A percentile compares a stretch with the other conserved stretches of the same genome.
Evolutionary conservation across 768 basidiomycete genomes (phyloP).

Genomic region (Rhizopogon sp.): DNA sequence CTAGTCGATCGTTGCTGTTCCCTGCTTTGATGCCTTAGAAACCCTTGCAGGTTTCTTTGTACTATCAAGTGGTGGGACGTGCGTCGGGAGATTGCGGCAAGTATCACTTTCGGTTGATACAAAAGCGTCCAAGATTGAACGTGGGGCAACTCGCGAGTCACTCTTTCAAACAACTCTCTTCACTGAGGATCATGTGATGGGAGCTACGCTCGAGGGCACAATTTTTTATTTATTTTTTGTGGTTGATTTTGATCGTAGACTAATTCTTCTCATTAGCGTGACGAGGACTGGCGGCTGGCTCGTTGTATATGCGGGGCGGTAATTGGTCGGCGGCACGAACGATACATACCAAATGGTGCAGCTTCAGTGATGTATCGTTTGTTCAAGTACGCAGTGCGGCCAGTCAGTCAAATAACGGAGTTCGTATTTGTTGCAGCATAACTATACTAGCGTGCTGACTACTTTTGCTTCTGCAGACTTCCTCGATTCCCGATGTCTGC

Average conservation of each 20-base stretch:
- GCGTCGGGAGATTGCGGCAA: slow-evolving; percentile 27
- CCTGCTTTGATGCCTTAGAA: slow-evolving; percentile 32
- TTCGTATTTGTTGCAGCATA: slow-evolving; percentile 34
- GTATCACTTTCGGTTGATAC: slow-evolving; percentile 80
- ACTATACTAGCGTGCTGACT: neutral
- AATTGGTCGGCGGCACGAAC: slow-evolving; percentile 65
- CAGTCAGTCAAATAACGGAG: slow-evolving; percentile 57
- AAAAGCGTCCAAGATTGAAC: slow-evolving; percentile 77
- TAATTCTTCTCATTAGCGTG: slow-evolving; percentile 33
- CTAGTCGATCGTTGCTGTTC: slow-evolving; percentile 18
- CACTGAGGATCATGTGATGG: slow-evolving; percentile 61
- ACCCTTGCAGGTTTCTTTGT: slow-evolving; percentile 52
- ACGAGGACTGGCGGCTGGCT: slow-evolving; percentile 59
- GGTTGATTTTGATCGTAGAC: slow-evolving; percentile 15
- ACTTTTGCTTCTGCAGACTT: slow-evolving; percentile 19
- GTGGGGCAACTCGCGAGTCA: slow-evolving; percentile 18
- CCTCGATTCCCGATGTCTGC: slow-evolving; percentile 64
- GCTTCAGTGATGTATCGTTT: slow-evolving; percentile 55
- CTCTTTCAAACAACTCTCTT: slow-evolving; percentile 86
- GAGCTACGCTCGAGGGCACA: slow-evolving; percentile 93
- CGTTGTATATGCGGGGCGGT: slow-evolving; percentile 83
- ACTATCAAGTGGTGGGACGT: slow-evolving; percentile 12
- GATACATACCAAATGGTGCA: slow-evolving; percentile 26
- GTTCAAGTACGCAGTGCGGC: slow-evolving; percentile 80
- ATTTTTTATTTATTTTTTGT: slow-evolving; percentile 14